Base-by-base conservation (phyloP, 2,329 filamentous ascomycete genomes). In the Sphaerulina vaccinii region DNA sequence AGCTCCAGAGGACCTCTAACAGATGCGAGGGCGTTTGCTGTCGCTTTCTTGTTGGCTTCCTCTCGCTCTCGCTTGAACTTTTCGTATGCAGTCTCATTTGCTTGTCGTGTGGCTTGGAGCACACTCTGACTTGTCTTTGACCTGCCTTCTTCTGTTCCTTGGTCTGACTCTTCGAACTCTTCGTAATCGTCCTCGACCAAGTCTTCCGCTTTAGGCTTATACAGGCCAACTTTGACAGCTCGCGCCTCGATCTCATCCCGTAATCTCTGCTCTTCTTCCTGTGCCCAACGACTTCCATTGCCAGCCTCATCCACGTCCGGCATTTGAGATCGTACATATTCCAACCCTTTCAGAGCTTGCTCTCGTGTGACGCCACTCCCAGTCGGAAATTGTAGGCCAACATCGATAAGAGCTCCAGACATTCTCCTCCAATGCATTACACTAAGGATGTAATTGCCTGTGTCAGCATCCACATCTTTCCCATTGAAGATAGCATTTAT, bases 351-450 rank as follows among this genome's bases (percentile, higher is more conserved):
- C 40, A 64, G 49, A 18, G 67, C 66, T 35, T 65, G 61, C 18
- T 62, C 58, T 16, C 52, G 41, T 1, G 56, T 56, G 6, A 70
- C 61, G 3, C 55, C 56, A 16, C 56, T 62, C 13, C 55, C 47
- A 3, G 36, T 39, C 1, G 67, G 63, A 39, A 70, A 70, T 11
- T 62, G 58, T 23, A 70, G 19, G 7, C 68, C 67, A 8, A 61
- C 49, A 47, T 71, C 68, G 13, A 70, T 70, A 35, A 71, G 55
- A n/a, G 66, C 64, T 2, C 69, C 69, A 5, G 67, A 70, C 44
- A 65, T 52, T 24, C 69, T 59, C 29, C 69, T 59, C 60, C 67
- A 70, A 46, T 71, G 60, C 60, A 71, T 62, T 3, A 70, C 62
- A 13, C 59, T 63, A n/a, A 71, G 49, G 8, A 71, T 64, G 38